phyloP scores from a whole-genome alignment of 2,329 filamentous ascomycete species.

The Monosporascus ibericus region DNA sequence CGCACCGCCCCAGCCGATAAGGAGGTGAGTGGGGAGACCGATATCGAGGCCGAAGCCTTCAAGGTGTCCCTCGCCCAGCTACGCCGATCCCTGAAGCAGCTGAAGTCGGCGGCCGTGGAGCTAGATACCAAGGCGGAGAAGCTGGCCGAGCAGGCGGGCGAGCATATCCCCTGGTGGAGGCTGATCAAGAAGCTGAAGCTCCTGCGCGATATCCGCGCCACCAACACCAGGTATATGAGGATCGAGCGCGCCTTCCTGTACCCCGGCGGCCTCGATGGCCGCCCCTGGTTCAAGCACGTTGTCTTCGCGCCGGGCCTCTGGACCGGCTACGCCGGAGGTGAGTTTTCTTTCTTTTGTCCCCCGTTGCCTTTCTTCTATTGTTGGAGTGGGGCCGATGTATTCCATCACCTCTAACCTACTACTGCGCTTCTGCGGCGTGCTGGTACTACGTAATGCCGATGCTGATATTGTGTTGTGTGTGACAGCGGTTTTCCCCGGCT shows the following conservation, averaged over 20 bases:
- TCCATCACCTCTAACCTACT: constrained; percentile 7
- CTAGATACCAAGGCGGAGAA: constrained; percentile 40
- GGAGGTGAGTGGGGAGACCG: constrained; percentile 18
- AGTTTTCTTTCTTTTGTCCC: constrained; percentile 23
- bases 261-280: constrained; percentile 66
- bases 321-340: constrained; percentile 82
- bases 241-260: constrained; percentile 79
- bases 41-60: constrained; percentile 30
- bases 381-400: not conserved
- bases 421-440: too few relatives aligned
- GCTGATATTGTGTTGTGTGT: not conserved
- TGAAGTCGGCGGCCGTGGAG: constrained; percentile 32
- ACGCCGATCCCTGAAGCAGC: constrained; percentile 25
- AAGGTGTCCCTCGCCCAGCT: constrained; percentile 32
- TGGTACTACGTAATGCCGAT: too few relatives aligned
- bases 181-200: constrained; percentile 62
- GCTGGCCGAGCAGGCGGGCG: constrained; percentile 29
- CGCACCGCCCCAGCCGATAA: constrained; percentile 5
- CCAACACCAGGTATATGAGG: constrained; percentile 78
- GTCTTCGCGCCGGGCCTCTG: constrained; percentile 87
- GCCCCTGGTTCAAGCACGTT: constrained; percentile 90
- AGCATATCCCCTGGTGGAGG: constrained; percentile 71
- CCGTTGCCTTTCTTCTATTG: constrained; percentile 6
- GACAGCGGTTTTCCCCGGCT: constrained; percentile 54
- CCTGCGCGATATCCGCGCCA: constrained; percentile 54